phyloP scores from a whole-genome alignment of 345 rosid genomes.

The Gossypium herbaceum region DNA sequence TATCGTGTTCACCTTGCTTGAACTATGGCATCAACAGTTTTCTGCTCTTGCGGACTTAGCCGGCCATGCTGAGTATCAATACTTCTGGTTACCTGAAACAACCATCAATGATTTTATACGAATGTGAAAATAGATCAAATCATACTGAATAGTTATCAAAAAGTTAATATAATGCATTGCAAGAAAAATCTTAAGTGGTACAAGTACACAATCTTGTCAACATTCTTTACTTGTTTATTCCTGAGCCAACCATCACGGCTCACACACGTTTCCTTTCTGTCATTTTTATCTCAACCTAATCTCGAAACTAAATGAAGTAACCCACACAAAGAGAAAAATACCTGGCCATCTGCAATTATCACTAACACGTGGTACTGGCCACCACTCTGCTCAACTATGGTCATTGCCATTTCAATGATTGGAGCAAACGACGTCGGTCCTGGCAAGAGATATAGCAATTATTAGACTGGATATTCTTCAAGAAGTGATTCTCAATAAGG shows the following conservation, averaged over 20 bases:
- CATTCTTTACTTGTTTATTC: not conserved
- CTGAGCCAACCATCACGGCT: not conserved
- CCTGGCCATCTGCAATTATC: not conserved
- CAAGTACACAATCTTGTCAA: not conserved
- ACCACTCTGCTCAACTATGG: not conserved
- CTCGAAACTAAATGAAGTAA: not conserved
- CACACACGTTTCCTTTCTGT: not conserved
- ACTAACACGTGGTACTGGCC: not conserved
- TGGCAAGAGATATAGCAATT: not conserved
- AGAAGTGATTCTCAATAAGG: not conserved
- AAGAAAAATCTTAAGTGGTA: not conserved
- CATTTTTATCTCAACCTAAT: not conserved
- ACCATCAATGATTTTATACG: not conserved
- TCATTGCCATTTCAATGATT: not conserved
- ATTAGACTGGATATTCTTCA: not conserved
- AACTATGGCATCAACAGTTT: slow-evolving; percentile 89
- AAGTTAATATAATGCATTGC: not conserved
- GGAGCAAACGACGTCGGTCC: slow-evolving; percentile 3
- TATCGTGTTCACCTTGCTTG: slow-evolving; percentile 60
- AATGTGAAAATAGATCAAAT: not conserved
- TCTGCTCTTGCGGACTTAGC: slow-evolving; percentile 86
- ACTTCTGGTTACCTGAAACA: slow-evolving; percentile 83
- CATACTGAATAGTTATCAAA: not conserved
- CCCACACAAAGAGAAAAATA: not conserved
- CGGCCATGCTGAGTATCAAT: slow-evolving; percentile 66